Evolutionary conservation across 768 basidiomycete genomes (phyloP), one percentile per base, ranked within the genome.

Genomic region (Lentinula raphanica): DNA sequence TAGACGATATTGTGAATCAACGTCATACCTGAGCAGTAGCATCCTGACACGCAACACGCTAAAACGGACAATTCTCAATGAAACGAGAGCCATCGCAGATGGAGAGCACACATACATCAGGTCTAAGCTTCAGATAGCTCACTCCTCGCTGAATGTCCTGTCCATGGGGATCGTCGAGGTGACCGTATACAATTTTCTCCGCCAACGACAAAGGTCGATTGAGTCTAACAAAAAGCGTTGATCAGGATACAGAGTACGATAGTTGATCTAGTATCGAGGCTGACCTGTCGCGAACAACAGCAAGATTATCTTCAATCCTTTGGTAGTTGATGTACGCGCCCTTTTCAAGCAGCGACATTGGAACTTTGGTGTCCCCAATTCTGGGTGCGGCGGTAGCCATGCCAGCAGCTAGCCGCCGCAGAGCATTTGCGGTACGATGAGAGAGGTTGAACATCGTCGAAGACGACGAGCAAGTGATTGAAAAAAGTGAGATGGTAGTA

Each of bases 111-210:
- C 93, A 66, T 69, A 96, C 96, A 76, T 98, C 97, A 38, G 97
- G 96, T 63, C 97, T 87, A 45, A 99, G 88, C 78, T 94, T 98
- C 74, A 99, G 86, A 79, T 99, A 98, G 70, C 92, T 95, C 55
- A 81, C 82, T 58, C 97, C 97, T 51, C 96, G 90, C 59, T 83
- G 83, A 68, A 99, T 90, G 67, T 95, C 92, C 72, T 94, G 92
- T 67, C 86, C 83, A 64, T 88, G 86, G 55, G 96, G 86, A 74
- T 98, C 91, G 74, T 98, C 96, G 65, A 98, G 82, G 78, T 99
- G 97, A 58, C 97, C 97, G 72, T 99, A 99, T 39, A 98, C 79
- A 68, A 97, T 89, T 84, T 98, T 97, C 75, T 98, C 95, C 59
- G 95, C 94, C 65, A 96, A 75, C 15, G 95, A 97, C 72, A 97